A percentile compares a stretch with the other conserved stretches of the same genome.
phyloP scores from a whole-genome alignment of 768 basidiomycete species.

The Dioszegia crocea region DNA sequence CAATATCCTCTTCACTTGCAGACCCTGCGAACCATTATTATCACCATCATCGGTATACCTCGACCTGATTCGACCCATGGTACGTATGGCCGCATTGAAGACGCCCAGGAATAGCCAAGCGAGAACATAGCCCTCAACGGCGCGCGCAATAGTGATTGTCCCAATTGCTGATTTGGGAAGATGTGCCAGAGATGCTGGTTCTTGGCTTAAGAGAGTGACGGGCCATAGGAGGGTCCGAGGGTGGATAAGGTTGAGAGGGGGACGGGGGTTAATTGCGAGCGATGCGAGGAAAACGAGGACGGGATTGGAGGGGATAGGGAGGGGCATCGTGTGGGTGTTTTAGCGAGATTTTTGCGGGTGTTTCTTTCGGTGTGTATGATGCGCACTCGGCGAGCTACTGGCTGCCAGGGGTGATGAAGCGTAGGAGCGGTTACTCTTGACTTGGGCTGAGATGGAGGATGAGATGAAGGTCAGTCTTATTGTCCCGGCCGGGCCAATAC shows the following conservation, averaged over 20 bases:
- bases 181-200: not conserved
- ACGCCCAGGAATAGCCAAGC: not conserved
- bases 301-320: not conserved
- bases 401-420: too few relatives aligned
- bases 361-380: not conserved
- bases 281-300: conserved; percentile 6
- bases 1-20: not conserved
- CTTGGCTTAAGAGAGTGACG: not conserved
- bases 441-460: too few relatives aligned
- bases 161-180: not conserved
- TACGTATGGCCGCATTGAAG: not conserved
- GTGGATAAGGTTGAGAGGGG: not conserved
- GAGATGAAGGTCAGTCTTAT: too few relatives aligned
- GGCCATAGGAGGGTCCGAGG: conserved; percentile 1
- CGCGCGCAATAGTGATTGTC: not conserved
- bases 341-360: too few relatives aligned
- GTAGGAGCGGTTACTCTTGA: too few relatives aligned
- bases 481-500: too few relatives aligned
- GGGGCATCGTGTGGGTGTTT: not conserved
- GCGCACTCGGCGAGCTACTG: too few relatives aligned
- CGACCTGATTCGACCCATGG: not conserved
- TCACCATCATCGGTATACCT: not conserved
- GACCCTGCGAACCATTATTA: not conserved
- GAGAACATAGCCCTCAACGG: conserved; percentile 1
- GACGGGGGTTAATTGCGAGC: not conserved